Percentiles rank a stretch among this genome's conserved stretches.
These are phyloP conservation scores for Alternaria novae-zelandiae DNA, from an alignment of 2,329 filamentous ascomycete species.

Conservation along the genomic window DNA sequence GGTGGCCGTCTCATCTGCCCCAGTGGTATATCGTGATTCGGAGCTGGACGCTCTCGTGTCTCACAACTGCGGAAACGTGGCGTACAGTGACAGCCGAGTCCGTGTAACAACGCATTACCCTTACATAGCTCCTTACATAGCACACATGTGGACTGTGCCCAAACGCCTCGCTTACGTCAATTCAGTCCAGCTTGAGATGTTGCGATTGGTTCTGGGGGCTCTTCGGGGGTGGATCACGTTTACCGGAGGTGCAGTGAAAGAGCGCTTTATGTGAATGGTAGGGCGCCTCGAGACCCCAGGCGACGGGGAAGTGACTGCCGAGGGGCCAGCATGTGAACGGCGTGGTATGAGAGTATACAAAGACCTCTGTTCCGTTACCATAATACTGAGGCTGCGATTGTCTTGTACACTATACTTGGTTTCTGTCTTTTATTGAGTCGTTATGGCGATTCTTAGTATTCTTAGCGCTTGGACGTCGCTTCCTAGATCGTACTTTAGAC, in stretches of 20 bases:
- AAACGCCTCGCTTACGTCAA: conserved; percentile 8
- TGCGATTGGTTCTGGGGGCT: neutral
- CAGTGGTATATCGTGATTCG: neutral
- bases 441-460: conserved; percentile 3
- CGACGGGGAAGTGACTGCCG: neutral
- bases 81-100: conserved; percentile 5
- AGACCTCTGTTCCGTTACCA: neutral
- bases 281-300: neutral
- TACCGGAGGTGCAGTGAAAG: conserved; percentile 5
- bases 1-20: neutral
- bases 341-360: neutral
- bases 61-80: neutral
- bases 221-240: neutral
- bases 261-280: neutral
- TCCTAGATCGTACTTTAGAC: neutral
- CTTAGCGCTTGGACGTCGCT: neutral
- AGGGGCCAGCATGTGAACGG: neutral
- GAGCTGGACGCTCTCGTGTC: neutral
- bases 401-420: neutral
- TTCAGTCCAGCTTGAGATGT: neutral
- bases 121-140: conserved; percentile 7
- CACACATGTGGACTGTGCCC: conserved; percentile 9
- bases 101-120: conserved; percentile 2
- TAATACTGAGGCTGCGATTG: neutral
- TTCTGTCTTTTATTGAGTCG: neutral